Evolutionary conservation across 176 grass and related monocot species (phyloP), one percentile per base, ranked within the genome.

Genomic region (sorghum (Sorghum bicolor)): DNA sequence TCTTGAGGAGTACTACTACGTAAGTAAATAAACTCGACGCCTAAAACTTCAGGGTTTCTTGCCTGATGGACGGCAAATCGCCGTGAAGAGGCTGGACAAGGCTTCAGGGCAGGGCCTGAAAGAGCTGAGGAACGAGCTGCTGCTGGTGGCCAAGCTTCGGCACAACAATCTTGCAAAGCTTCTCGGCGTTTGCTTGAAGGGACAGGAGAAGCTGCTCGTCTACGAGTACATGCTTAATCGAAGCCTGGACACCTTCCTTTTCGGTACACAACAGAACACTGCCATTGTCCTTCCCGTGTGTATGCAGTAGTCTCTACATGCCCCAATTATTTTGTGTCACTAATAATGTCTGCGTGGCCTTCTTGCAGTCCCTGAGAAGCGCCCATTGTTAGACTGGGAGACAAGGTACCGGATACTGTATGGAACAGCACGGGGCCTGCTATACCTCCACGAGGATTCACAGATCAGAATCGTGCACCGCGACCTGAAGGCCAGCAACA

Each of bases 141-240:
- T 82, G 39, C 70, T 93, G 70, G 88, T 87, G 20, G 82, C 77
- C 61, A 93, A 93, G 48, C 88, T 93, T 10, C 62, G 80, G 38
- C 88, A 93, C 68, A 71, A 84, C 44, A 93, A 93, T 11, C 67
- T 85, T 8, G 88, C 84, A 41, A 70, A 66, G 22, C 52, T 93
- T 48, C 68, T 86, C 0, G 88, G 85, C n/a, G 84, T 84, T 74
- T 90, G 78, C 85, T 15, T 90, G 45, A 33, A 75, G 71, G 74
- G 68, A 17, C 22, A 76, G 13, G 91, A 90, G 55, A 90, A 86
- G 60, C 67, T 90, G 5, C 74, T 88, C 24, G 82, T 90, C 10
- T 90, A 93, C 31, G 88, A 90, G 44, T 88, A 85, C 48, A 62
- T 93, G 22, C 67, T 67, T 4, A 90, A 93, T 64, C 39, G 81